Evolutionary conservation across 768 basidiomycete genomes (phyloP).

Genomic region (Symmetrospora coprosmae): DNA sequence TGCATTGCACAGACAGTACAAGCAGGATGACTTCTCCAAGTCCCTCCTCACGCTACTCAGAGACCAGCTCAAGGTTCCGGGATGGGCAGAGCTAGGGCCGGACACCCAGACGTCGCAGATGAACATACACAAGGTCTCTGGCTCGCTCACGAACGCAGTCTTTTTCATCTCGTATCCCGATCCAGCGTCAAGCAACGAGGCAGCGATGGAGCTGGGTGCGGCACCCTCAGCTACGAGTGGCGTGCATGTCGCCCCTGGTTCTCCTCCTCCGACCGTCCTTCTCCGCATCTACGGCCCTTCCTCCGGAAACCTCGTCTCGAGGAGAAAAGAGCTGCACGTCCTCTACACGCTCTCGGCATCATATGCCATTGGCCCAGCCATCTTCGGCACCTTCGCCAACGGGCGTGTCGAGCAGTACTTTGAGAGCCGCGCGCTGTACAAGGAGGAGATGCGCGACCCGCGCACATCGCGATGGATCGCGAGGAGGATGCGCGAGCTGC

Average conservation of each 20-base stretch:
- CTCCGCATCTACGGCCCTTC: slow-evolving; percentile 85
- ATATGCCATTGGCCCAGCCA: slow-evolving; percentile 75
- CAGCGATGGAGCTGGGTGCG: slow-evolving; percentile 21
- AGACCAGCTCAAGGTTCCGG: slow-evolving; percentile 25
- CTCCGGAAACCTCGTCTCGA: slow-evolving; percentile 71
- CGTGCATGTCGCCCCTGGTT: slow-evolving; percentile 26
- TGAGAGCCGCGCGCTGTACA: slow-evolving; percentile 63
- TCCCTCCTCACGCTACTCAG: slow-evolving; percentile 26
- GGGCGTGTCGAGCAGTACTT: slow-evolving; percentile 94
- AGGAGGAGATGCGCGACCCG: slow-evolving; percentile 62
- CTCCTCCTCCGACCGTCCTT: slow-evolving; percentile 48
- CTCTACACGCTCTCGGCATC: slow-evolving; percentile 76
- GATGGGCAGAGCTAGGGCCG: slow-evolving; percentile 26
- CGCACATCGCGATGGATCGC: slow-evolving; percentile 70
- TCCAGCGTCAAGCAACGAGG: slow-evolving; percentile 18
- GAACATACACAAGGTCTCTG: slow-evolving; percentile 60
- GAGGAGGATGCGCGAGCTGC: slow-evolving; percentile 89
- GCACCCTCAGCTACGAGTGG: slow-evolving; percentile 34
- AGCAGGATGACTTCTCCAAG: slow-evolving; percentile 21
- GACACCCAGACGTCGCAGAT: slow-evolving; percentile 14
- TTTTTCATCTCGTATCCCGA: slow-evolving; percentile 73
- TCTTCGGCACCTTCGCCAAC: slow-evolving; percentile 90
- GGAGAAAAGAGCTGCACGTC: slow-evolving; percentile 67
- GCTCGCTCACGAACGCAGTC: slow-evolving; percentile 86
- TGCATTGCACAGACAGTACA: slow-evolving; percentile 23